Conservation (phyloP, 2,329 filamentous ascomycete species). For the Fusarium pseudoanthophilum region DNA sequence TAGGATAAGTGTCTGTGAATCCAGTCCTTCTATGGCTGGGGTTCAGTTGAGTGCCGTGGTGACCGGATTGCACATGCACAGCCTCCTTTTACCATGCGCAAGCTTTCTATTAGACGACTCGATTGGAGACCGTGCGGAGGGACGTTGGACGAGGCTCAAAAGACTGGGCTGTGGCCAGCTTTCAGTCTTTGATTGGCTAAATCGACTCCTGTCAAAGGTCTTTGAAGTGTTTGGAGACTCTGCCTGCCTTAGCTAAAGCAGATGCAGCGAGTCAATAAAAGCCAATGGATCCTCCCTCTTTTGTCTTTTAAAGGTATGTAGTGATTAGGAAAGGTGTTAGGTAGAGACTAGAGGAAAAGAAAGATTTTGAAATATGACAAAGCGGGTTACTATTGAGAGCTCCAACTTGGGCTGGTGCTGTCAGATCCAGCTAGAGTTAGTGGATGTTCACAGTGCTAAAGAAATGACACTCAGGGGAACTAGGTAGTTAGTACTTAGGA, state of each 20-base stretch:
- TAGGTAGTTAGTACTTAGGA: not conserved
- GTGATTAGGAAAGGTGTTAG: not conserved
- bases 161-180: slow-evolving; percentile 41
- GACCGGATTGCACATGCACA: slow-evolving; percentile 35
- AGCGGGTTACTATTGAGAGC: slow-evolving; percentile 4
- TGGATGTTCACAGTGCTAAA: slow-evolving; percentile 30
- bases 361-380: slow-evolving; percentile 11
- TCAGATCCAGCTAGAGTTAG: slow-evolving; percentile 23
- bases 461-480: slow-evolving; percentile 11
- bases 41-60: slow-evolving; percentile 22
- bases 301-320: not conserved
- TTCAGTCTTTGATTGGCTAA: slow-evolving; percentile 41
- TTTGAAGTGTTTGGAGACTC: slow-evolving; percentile 16
- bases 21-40: slow-evolving; percentile 28
- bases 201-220: not conserved
- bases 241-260: not conserved
- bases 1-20: slow-evolving; percentile 4
- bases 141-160: slow-evolving; percentile 44
- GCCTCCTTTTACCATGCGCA: slow-evolving; percentile 36
- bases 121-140: slow-evolving; percentile 38
- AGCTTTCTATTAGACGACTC: slow-evolving; percentile 27
- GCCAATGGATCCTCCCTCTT: not conserved
- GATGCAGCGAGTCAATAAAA: not conserved
- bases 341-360: not conserved
- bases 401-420: slow-evolving; percentile 26